Conservation (phyloP, 2,329 filamentous ascomycete genomes). For the Colletotrichum sp. region DNA sequence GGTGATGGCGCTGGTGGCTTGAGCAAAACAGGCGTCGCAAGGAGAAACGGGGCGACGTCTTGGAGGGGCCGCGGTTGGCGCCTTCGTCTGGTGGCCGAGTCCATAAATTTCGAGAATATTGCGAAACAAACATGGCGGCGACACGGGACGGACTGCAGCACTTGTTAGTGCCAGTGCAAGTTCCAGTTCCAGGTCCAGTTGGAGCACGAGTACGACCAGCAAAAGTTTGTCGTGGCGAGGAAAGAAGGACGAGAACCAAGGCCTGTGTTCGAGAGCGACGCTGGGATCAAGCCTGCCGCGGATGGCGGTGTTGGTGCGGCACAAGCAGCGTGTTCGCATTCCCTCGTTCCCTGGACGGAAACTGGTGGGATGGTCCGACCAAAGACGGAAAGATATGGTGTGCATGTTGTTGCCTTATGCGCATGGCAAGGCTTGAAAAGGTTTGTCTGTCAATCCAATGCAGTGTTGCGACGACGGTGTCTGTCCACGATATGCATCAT, state of each 20-base stretch:
- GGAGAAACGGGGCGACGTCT: background rate
- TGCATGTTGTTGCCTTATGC: conserved; percentile 16
- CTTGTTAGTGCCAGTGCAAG: background rate
- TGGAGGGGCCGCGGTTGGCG: background rate
- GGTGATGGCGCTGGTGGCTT: background rate
- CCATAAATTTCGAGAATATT: background rate
- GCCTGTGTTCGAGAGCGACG: background rate
- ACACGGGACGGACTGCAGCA: background rate
- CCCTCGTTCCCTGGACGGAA: background rate
- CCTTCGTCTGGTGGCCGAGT: background rate
- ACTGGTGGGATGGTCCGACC: conserved; percentile 4
- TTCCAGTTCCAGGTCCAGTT: background rate
- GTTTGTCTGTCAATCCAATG: background rate
- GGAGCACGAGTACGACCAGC: background rate
- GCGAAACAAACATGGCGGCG: background rate
- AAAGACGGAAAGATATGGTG: conserved; percentile 1
- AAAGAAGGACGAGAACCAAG: background rate
- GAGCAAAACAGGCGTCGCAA: conserved; percentile 11
- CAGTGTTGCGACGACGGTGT: background rate
- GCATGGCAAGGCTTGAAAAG: background rate
- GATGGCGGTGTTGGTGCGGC: conserved; percentile 6
- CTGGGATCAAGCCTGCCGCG: conserved; percentile 5
- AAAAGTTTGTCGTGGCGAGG: background rate
- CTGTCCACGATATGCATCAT: background rate
- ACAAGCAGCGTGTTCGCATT: conserved; percentile 8